phyloP scores from a whole-genome alignment of 352 stramenopile genomes.

The Halophytophthora polymorphica region DNA sequence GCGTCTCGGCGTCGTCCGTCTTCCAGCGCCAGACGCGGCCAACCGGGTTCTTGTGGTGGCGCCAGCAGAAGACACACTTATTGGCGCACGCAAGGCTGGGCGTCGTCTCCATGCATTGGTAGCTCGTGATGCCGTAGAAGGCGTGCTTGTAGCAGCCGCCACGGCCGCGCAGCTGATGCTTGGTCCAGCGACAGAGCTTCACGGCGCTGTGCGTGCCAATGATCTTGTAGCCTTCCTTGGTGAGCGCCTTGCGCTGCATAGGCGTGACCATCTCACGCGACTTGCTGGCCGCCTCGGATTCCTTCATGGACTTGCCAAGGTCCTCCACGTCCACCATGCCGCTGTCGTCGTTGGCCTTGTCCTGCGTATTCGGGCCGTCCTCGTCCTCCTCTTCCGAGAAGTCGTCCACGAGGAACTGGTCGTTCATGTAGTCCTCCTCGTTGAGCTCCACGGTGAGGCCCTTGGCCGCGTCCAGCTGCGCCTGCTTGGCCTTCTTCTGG shows the following conservation, averaged over 20 bases:
- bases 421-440: constrained; percentile 86
- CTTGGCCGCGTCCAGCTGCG: constrained; percentile 40
- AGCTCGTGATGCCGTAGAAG: constrained; percentile 99
- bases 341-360: constrained; percentile 30
- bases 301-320: constrained; percentile 84
- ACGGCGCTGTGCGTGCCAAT: constrained; percentile 98
- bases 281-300: constrained; percentile 62
- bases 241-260: constrained; percentile 91
- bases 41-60: constrained; percentile 99
- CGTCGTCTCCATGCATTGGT: constrained; percentile 99
- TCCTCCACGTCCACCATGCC: constrained; percentile 86
- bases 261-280: constrained; percentile 94
- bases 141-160: constrained; percentile 99
- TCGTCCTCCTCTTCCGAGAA: constrained; percentile 70
- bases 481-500: constrained; percentile 78
- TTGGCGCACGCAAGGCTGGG: constrained; percentile 97
- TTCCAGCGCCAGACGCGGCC: constrained; percentile 98
- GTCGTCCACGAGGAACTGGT: constrained; percentile 68
- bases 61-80: constrained; percentile 99
- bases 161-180: constrained; percentile 95
- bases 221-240: constrained; percentile 98
- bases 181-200: constrained; percentile 99
- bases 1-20: constrained; percentile 93
- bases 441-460: constrained; percentile 62
- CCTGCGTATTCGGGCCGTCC: constrained; percentile 17